These are phyloP conservation scores for Tylopilus orsonianus DNA, from an alignment of 1,284 basidiomycete genomes.

Conservation along the genomic window DNA sequence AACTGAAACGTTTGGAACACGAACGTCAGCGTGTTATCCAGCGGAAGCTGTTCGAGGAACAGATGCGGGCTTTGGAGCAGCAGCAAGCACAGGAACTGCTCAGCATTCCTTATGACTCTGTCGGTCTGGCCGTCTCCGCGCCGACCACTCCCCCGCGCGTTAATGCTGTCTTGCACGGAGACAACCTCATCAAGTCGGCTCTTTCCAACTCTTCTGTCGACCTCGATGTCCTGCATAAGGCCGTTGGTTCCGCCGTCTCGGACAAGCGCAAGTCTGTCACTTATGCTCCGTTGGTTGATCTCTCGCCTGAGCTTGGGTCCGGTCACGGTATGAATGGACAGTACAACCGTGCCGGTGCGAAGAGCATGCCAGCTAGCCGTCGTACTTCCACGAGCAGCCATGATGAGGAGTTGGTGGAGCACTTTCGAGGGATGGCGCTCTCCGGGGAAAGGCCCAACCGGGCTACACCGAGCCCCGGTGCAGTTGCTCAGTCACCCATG, in stretches of 20 bases:
- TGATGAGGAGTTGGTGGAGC: slow-evolving; percentile 75
- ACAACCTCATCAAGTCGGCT: slow-evolving; percentile 44
- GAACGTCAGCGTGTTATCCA: slow-evolving; percentile 84
- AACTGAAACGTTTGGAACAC: slow-evolving; percentile 88
- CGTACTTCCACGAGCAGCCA: slow-evolving; percentile 79
- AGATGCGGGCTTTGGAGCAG: slow-evolving; percentile 89
- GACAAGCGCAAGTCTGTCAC: slow-evolving; percentile 85
- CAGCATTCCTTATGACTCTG: slow-evolving; percentile 64
- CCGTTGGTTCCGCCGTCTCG: slow-evolving; percentile 58
- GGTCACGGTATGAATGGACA: slow-evolving; percentile 44
- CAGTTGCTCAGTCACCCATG: slow-evolving; percentile 51
- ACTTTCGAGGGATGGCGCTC: slow-evolving; percentile 67
- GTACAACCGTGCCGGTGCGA: slow-evolving; percentile 70
- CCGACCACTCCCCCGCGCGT: slow-evolving; percentile 81
- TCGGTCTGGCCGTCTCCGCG: slow-evolving; percentile 68
- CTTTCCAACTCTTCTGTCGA: slow-evolving; percentile 54
- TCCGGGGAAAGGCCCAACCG: slow-evolving; percentile 56
- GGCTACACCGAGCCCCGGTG: slow-evolving; percentile 51
- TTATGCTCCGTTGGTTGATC: slow-evolving; percentile 73
- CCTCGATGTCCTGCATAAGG: slow-evolving; percentile 58
- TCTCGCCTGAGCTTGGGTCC: slow-evolving; percentile 63
- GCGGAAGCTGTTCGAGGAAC: slow-evolving; percentile 88
- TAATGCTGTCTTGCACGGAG: slow-evolving; percentile 59
- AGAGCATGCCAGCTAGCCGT: slow-evolving; percentile 86
- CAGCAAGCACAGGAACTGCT: slow-evolving; percentile 86